phyloP scores from a whole-genome alignment of 2,329 filamentous ascomycete species.

The Stagonosporopsis vannaccii region DNA sequence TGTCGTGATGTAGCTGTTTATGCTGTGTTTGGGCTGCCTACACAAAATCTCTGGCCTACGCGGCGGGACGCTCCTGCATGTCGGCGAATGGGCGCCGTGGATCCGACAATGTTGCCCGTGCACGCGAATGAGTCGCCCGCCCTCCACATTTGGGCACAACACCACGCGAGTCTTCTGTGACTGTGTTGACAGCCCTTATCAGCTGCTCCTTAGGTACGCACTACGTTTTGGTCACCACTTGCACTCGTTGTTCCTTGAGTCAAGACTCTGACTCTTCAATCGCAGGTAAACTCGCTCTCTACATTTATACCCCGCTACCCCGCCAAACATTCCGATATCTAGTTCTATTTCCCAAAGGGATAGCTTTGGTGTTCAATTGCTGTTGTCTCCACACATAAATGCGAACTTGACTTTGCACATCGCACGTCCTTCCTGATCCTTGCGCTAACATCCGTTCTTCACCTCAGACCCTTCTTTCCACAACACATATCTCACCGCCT shows the following conservation, averaged over 20 bases:
- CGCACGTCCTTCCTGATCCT: neutral
- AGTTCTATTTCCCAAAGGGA: slow-evolving; percentile 18
- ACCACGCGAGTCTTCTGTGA: slow-evolving; percentile 35
- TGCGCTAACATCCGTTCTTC: slow-evolving; percentile 18
- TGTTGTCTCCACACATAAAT: slow-evolving; percentile 13
- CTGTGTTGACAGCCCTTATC: slow-evolving; percentile 19
- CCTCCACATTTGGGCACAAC: slow-evolving; percentile 35
- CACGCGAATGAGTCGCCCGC: slow-evolving; percentile 34
- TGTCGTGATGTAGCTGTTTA: slow-evolving; percentile 41
- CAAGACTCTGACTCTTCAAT: slow-evolving; percentile 31
- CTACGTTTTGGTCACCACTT: slow-evolving; percentile 6
- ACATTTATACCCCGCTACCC: slow-evolving; percentile 42
- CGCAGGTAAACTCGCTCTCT: slow-evolving; percentile 27
- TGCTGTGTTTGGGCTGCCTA: slow-evolving; percentile 40
- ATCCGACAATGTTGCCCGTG: slow-evolving; percentile 26
- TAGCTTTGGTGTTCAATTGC: slow-evolving; percentile 15
- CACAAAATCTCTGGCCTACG: slow-evolving; percentile 33
- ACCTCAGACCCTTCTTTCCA: slow-evolving; percentile 1
- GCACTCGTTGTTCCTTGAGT: slow-evolving; percentile 1
- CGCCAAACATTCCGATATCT: slow-evolving; percentile 33
- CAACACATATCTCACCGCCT: neutral
- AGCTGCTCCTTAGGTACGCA: slow-evolving; percentile 17
- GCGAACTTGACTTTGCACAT: neutral
- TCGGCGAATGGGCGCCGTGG: slow-evolving; percentile 35
- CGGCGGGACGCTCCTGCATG: slow-evolving; percentile 29